Percentiles rank a stretch among this genome's conserved stretches.
Evolutionary conservation across 163 green algal genomes (phyloP).

Genomic region (Volvox carteri): DNA sequence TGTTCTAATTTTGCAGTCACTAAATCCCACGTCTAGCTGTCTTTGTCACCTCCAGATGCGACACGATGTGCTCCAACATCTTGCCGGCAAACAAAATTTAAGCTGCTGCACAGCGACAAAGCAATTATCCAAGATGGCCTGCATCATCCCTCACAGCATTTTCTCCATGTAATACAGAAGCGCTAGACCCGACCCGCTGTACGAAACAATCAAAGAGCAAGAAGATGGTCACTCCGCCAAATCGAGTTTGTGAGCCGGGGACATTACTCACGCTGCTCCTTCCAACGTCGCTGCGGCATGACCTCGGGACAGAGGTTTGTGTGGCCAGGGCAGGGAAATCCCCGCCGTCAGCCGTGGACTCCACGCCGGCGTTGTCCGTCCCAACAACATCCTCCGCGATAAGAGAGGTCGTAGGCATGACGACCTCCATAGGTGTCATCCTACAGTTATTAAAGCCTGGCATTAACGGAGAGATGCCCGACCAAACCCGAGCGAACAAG

Average conservation of each 20-base stretch:
- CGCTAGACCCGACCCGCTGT: too few species aligned
- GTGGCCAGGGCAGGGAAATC: constrained; percentile 6
- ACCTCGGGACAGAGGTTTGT: not conserved
- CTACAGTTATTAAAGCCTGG: not conserved
- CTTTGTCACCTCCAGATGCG: too few species aligned
- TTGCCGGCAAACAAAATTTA: too few species aligned
- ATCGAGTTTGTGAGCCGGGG: not conserved
- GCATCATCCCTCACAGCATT: too few species aligned
- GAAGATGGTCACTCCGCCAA: not conserved
- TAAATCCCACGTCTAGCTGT: too few species aligned
- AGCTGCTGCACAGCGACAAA: too few species aligned
- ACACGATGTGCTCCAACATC: too few species aligned
- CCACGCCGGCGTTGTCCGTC: not conserved
- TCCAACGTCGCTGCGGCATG: constrained; percentile 11
- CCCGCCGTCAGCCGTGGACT: constrained; percentile 3
- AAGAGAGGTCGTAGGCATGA: not conserved
- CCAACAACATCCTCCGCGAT: not conserved
- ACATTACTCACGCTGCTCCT: constrained; percentile 21
- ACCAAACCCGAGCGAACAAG: not conserved
- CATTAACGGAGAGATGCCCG: not conserved
- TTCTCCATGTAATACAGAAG: too few species aligned
- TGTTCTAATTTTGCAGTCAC: too few species aligned
- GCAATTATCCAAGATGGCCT: too few species aligned
- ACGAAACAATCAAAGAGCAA: too few species aligned
- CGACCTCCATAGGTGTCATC: constrained; percentile 35